These are phyloP conservation scores for Pleurotus djamor DNA, from an alignment of 768 basidiomycete genomes.

Conservation along the genomic window DNA sequence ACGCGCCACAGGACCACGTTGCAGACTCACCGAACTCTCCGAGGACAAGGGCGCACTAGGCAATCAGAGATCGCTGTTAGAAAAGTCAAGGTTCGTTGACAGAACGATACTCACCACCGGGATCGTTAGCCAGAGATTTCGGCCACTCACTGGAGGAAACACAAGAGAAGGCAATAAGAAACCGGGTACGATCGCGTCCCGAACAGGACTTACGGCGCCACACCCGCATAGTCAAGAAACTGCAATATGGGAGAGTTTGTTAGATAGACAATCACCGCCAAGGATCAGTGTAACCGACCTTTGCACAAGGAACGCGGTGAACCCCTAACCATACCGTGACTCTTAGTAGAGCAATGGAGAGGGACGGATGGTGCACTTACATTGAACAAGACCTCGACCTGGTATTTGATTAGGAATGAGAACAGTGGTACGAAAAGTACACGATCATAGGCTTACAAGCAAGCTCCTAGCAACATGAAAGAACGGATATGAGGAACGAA, in stretches of 20 bases:
- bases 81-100: not conserved
- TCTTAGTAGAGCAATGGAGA: not conserved
- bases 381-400: slow-evolving; percentile 47
- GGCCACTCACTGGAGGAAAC: slow-evolving; percentile 34
- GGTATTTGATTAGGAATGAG: not conserved
- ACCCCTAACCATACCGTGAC: slow-evolving; percentile 31
- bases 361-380: slow-evolving; percentile 21
- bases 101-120: slow-evolving; percentile 19
- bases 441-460: slow-evolving; percentile 23
- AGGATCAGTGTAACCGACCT: slow-evolving; percentile 25
- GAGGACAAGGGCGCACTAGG: slow-evolving; percentile 12
- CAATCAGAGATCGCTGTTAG: too few relatives aligned
- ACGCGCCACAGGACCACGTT: not conserved
- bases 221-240: slow-evolving; percentile 48
- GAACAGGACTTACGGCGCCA: slow-evolving; percentile 35
- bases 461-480: slow-evolving; percentile 28
- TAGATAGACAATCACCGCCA: not conserved
- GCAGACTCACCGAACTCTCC: slow-evolving; percentile 23
- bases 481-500: not conserved
- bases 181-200: not conserved
- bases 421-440: not conserved
- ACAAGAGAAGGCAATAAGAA: not conserved
- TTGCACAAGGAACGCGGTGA: slow-evolving; percentile 52
- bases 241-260: slow-evolving; percentile 12
- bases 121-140: slow-evolving; percentile 19